Base-by-base conservation (phyloP, 306 rosid species). In the Luffa aegyptiaca region DNA sequence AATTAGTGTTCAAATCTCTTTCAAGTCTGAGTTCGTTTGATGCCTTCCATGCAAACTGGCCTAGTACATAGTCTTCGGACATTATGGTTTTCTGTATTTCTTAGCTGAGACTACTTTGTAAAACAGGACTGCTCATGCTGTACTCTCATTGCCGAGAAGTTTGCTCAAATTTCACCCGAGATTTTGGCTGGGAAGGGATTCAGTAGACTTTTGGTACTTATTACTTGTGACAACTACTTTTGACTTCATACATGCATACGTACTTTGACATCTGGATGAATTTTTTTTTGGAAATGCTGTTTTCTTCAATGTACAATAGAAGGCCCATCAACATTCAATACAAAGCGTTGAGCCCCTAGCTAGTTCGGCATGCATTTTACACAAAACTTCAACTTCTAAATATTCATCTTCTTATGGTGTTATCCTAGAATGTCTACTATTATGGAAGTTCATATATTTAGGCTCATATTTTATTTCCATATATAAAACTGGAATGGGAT, bases 101-200 rank as follows among this genome's bases (percentile, higher is more conserved):
- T 71, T 71, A 16, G 18, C 58, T 71, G 58, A 48, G 53, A 26
- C 20, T 26, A 20, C 63, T 81, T 57, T 83, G 69, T 68, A 5
- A 36, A 81, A 73, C 93, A 92, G 94, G 97, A 84, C 68, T 83
- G 89, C 80, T 92, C 93, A 72, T 92, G 90, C 75, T 90, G 94
- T 79, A 85, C 96, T 10, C 84, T 81, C 55, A 81, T 94, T 81
- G 89, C 96, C 2, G 97, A 89, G 79, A 94, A 87, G 83, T 88
- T 94, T 82, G 86, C 85, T 13, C 36, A 48, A 8, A 57, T 69
- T 85, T 88, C 97, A 10, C 97, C 96, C 33, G 88, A 87, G 85
- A 82, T 87, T 81, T 83, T 94, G 84, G 86, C 87, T 55, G 81
- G 93, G 85, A 88, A 82, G 81, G 87, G 94, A 71, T 88, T 94